A percentile compares a stretch with the other conserved stretches of the same genome.
Evolutionary conservation across 2,329 filamentous ascomycete genomes (phyloP).

Genomic region (Graphilbum ipis-grandicollis): DNA sequence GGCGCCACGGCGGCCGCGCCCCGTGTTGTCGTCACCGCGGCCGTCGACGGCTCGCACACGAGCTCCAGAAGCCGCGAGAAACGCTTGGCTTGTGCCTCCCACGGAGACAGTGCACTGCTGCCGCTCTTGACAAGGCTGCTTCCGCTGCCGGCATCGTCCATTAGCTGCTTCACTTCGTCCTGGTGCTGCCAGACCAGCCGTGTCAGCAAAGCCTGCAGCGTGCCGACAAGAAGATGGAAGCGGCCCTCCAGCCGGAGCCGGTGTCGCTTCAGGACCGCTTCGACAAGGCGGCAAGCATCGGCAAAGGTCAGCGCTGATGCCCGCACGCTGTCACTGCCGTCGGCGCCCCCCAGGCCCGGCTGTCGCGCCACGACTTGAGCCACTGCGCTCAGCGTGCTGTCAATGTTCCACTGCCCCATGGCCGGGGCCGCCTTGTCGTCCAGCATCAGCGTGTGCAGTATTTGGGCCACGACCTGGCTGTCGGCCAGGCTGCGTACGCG

Average conservation of each 20-base stretch:
- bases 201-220: constrained; percentile 37
- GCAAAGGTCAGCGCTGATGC: constrained; percentile 21
- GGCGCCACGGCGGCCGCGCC: not conserved
- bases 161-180: constrained; percentile 1
- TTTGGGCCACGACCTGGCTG: constrained; percentile 22
- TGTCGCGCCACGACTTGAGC: constrained; percentile 11
- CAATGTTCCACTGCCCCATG: constrained; percentile 42
- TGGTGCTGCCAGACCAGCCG: constrained; percentile 28
- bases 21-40: constrained; percentile 25
- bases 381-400: constrained; percentile 30
- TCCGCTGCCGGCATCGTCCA: constrained; percentile 5
- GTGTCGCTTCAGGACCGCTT: constrained; percentile 38
- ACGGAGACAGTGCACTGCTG: constrained; percentile 11
- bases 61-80: constrained; percentile 15
- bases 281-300: constrained; percentile 34
- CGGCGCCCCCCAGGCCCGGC: not conserved
- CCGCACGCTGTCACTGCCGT: not conserved
- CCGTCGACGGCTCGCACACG: constrained; percentile 36
- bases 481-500: constrained; percentile 14
- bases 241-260: constrained; percentile 43
- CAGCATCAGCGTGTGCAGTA: constrained; percentile 24
- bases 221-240: constrained; percentile 37
- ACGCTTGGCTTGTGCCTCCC: constrained; percentile 26
- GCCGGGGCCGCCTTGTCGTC: constrained; percentile 27
- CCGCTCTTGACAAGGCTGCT: constrained; percentile 1